Percentiles rank a stretch among this genome's conserved stretches.
Evolutionary conservation across 2,329 filamentous ascomycete species (phyloP).

Genomic region (Ascochyta pisi): DNA sequence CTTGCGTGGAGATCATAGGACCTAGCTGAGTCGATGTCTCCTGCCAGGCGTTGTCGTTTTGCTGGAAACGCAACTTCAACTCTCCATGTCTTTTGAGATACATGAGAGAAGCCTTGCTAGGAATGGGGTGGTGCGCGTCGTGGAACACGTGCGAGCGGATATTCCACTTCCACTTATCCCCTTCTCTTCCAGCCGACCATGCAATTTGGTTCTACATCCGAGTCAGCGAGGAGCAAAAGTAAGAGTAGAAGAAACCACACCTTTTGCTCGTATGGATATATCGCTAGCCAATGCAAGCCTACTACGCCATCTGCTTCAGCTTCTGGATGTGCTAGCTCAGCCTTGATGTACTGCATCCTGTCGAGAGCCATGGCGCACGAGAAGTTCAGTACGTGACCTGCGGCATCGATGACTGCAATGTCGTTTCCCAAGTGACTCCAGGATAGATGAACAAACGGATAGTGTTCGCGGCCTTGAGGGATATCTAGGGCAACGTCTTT

Average conservation of each 20-base stretch:
- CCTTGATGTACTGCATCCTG: slow-evolving; percentile 67
- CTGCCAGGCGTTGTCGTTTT: slow-evolving; percentile 73
- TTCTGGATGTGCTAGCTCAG: slow-evolving; percentile 70
- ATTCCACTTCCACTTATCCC: slow-evolving; percentile 70
- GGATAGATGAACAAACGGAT: slow-evolving; percentile 77
- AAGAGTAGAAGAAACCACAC: slow-evolving; percentile 21
- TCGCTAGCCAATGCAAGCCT: slow-evolving; percentile 81
- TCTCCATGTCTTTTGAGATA: slow-evolving; percentile 77
- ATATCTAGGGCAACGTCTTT: slow-evolving; percentile 73
- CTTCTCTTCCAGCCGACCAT: slow-evolving; percentile 50
- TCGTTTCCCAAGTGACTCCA: slow-evolving; percentile 83
- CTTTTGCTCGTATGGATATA: slow-evolving; percentile 52
- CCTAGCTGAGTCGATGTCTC: slow-evolving; percentile 78
- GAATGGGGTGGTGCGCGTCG: slow-evolving; percentile 75
- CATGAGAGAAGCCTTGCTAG: slow-evolving; percentile 75
- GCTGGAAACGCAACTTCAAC: slow-evolving; percentile 78
- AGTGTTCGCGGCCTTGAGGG: slow-evolving; percentile 66
- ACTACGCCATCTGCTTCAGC: slow-evolving; percentile 81
- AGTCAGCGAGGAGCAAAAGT: slow-evolving; percentile 7
- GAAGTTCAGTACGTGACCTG: slow-evolving; percentile 78
- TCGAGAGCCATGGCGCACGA: slow-evolving; percentile 77
- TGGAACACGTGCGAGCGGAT: slow-evolving; percentile 69
- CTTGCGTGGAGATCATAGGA: slow-evolving; percentile 69
- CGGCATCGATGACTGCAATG: slow-evolving; percentile 80
- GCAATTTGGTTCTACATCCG: slow-evolving; percentile 42